Evolutionary conservation across 2,329 filamentous ascomycete species (phyloP).

Genomic region (Penicillium sp.): DNA sequence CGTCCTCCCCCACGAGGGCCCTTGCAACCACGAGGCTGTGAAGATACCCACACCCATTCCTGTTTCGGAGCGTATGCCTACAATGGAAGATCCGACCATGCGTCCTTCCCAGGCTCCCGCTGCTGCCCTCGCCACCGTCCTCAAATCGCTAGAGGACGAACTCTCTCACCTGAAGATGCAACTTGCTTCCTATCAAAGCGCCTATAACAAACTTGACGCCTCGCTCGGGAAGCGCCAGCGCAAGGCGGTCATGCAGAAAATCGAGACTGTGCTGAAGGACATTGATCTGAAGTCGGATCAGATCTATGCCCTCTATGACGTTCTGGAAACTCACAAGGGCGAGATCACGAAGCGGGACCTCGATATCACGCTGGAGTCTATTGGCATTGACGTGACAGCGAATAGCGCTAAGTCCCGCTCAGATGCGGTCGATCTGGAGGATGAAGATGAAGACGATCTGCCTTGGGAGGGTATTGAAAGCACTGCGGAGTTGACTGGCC

Average conservation of each 20-base stretch:
- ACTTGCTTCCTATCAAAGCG: conserved; percentile 63
- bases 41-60: conserved; percentile 55
- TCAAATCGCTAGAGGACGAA: conserved; percentile 81
- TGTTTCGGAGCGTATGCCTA: conserved; percentile 54
- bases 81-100: conserved; percentile 61
- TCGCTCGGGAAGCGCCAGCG: conserved; percentile 67
- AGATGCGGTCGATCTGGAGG: conserved; percentile 34
- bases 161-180: conserved; percentile 73
- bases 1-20: conserved; percentile 40
- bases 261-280: conserved; percentile 63
- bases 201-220: conserved; percentile 70
- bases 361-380: conserved; percentile 63
- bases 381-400: conserved; percentile 41
- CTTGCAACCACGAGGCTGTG: conserved; percentile 42
- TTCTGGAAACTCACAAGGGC: conserved; percentile 72
- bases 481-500: conserved; percentile 44
- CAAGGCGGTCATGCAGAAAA: conserved; percentile 62
- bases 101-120: conserved; percentile 69
- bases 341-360: conserved; percentile 66
- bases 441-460: conserved; percentile 45
- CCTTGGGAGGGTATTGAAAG: conserved; percentile 51
- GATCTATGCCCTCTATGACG: conserved; percentile 81
- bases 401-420: conserved; percentile 31
- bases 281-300: conserved; percentile 76
- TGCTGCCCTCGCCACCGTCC: conserved; percentile 75